These are phyloP conservation scores for Bolboschoenus planiculmis DNA, from an alignment of 176 grass and related monocot genomes.

Conservation along the genomic window DNA sequence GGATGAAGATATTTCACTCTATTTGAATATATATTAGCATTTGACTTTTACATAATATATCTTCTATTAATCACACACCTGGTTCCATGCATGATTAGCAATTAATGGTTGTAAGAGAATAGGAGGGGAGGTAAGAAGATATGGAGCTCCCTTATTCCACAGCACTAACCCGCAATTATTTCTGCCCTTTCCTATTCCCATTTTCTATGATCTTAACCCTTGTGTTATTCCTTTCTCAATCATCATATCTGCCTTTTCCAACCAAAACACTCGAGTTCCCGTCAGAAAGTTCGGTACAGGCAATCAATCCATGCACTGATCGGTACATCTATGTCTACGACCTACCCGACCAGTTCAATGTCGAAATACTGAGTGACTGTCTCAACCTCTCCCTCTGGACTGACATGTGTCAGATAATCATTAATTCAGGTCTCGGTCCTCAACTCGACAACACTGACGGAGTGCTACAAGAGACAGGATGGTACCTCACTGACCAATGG, in stretches of 20 bases:
- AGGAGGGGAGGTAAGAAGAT: not conserved
- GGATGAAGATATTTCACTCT: no score
- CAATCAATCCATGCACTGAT: conserved; percentile 33
- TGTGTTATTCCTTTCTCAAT: not conserved
- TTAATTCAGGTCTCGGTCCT: conserved; percentile 49
- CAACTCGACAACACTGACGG: conserved; percentile 33
- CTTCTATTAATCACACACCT: not conserved
- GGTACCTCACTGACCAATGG: conserved; percentile 61
- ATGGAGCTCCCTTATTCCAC: conserved; percentile 8
- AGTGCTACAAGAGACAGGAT: conserved; percentile 39
- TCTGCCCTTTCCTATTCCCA: not conserved
- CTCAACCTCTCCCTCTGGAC: conserved; percentile 43
- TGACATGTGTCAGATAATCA: conserved; percentile 46
- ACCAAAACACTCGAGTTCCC: not conserved
- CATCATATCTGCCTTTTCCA: not conserved
- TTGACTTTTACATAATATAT: not conserved
- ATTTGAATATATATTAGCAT: no score
- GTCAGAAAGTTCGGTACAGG: not conserved
- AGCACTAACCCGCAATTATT: not conserved
- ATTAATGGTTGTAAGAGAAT: not conserved
- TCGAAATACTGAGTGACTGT: conserved; percentile 53
- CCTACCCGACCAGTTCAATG: conserved; percentile 59
- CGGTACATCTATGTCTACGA: conserved; percentile 66
- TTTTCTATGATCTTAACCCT: not conserved
- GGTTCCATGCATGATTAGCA: not conserved